Evolutionary conservation across 2,329 filamentous ascomycete species (phyloP).

Genomic region (Microdochium paspali): DNA sequence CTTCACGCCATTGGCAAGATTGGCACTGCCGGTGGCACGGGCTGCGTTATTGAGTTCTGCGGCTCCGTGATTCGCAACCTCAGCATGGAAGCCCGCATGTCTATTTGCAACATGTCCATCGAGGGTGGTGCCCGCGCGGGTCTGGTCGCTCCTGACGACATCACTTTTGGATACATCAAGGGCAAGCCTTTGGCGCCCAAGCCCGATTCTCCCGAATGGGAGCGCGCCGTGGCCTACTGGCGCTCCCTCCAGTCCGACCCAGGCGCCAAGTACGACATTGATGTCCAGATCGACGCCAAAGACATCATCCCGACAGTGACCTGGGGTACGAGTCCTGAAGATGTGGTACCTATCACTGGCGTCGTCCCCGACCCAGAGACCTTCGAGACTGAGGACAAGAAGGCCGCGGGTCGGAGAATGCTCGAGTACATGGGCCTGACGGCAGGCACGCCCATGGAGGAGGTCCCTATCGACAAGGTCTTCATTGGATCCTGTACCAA

Average conservation of each 20-base stretch:
- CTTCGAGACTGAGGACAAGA: slow-evolving; percentile 72
- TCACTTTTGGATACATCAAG: slow-evolving; percentile 91
- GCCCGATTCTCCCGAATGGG: slow-evolving; percentile 78
- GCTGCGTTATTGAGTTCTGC: slow-evolving; percentile 93
- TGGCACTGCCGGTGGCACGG: slow-evolving; percentile 89
- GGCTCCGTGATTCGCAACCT: slow-evolving; percentile 83
- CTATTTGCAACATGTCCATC: slow-evolving; percentile 99
- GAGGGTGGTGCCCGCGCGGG: slow-evolving; percentile 91
- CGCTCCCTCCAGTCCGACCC: slow-evolving; percentile 73
- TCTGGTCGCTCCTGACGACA: slow-evolving; percentile 93
- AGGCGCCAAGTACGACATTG: slow-evolving; percentile 82
- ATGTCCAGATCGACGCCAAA: slow-evolving; percentile 83
- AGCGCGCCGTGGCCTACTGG: slow-evolving; percentile 84
- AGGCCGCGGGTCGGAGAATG: slow-evolving; percentile 68
- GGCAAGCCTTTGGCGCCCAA: slow-evolving; percentile 81
- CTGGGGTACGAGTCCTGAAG: slow-evolving; percentile 95
- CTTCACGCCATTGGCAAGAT: slow-evolving; percentile 89
- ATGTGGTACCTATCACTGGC: slow-evolving; percentile 89
- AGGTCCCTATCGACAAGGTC: slow-evolving; percentile 88
- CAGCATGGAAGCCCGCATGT: slow-evolving; percentile 98
- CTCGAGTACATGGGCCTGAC: slow-evolving; percentile 94
- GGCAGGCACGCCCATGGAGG: slow-evolving; percentile 80
- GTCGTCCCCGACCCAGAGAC: slow-evolving; percentile 84
- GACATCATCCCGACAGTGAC: slow-evolving; percentile 91
- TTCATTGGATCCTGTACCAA: slow-evolving; percentile 99